Conservation (phyloP, 2,329 filamentous ascomycete species). For the Nemania bipapillata region DNA sequence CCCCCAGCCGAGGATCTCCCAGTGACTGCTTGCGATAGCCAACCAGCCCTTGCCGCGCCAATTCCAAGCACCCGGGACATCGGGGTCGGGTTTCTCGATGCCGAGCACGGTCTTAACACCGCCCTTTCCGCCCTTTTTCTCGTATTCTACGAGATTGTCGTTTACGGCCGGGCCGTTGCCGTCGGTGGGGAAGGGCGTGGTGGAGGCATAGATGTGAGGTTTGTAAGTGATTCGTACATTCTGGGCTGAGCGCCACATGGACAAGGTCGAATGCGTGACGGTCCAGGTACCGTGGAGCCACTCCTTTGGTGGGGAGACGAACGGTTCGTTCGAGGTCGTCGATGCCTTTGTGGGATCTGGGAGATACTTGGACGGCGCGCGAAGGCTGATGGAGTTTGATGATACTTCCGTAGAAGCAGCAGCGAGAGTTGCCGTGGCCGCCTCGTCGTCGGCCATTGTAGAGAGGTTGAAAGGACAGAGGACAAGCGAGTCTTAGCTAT, state of each 20-base stretch:
- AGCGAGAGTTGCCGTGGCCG: constrained; percentile 6
- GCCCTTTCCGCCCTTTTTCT: constrained; percentile 56
- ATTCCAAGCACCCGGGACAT: constrained; percentile 65
- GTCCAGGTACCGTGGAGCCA: constrained; percentile 76
- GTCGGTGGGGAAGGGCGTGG: constrained; percentile 34
- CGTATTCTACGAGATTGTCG: constrained; percentile 76
- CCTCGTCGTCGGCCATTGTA: constrained; percentile 42
- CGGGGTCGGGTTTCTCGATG: constrained; percentile 64
- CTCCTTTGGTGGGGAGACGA: constrained; percentile 61
- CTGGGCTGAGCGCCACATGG: constrained; percentile 82
- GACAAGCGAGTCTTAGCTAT: background rate
- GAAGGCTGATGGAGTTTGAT: constrained; percentile 53
- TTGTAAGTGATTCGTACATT: constrained; percentile 85
- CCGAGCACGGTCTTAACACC: constrained; percentile 72
- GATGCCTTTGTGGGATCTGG: constrained; percentile 43
- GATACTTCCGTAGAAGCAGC: constrained; percentile 16
- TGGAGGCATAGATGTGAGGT: constrained; percentile 25
- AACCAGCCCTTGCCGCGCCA: constrained; percentile 84
- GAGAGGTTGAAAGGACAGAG: background rate
- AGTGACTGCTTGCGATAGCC: constrained; percentile 76
- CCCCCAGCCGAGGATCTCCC: constrained; percentile 84
- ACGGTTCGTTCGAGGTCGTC: constrained; percentile 44
- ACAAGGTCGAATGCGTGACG: constrained; percentile 78
- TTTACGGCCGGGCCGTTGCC: constrained; percentile 59
- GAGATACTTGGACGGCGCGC: constrained; percentile 63